phyloP scores from a whole-genome alignment of 2,329 filamentous ascomycete genomes.

The Talaromyces sp. region DNA sequence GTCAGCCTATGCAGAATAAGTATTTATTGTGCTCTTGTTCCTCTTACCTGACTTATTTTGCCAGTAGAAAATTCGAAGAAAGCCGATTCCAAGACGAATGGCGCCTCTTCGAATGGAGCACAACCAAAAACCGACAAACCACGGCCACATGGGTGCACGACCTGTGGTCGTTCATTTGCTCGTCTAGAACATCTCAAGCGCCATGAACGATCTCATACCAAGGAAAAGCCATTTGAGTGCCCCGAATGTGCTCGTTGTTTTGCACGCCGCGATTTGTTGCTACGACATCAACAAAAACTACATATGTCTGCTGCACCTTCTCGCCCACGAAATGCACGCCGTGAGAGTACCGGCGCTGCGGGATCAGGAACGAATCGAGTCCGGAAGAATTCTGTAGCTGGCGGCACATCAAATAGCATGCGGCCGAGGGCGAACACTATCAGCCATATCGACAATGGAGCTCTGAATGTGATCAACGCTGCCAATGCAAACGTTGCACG shows the following conservation, averaged over 20 bases:
- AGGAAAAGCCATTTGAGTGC: slow-evolving; percentile 98
- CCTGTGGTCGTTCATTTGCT: slow-evolving; percentile 88
- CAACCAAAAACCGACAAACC: slow-evolving; percentile 97
- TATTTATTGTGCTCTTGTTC: slow-evolving; percentile 13
- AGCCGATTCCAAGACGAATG: slow-evolving; percentile 28
- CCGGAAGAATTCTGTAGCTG: slow-evolving; percentile 85
- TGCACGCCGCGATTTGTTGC: slow-evolving; percentile 82
- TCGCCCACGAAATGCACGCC: slow-evolving; percentile 73
- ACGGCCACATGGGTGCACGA: slow-evolving; percentile 86
- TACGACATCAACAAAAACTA: slow-evolving; percentile 97
- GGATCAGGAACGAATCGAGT: slow-evolving; percentile 64
- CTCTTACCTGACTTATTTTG: slow-evolving; percentile 20
- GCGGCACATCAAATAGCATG: slow-evolving; percentile 56
- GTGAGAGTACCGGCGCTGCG: slow-evolving; percentile 79
- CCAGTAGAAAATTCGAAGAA: slow-evolving; percentile 31
- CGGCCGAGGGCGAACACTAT: slow-evolving; percentile 93
- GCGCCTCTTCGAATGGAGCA: slow-evolving; percentile 53
- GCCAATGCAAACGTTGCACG: slow-evolving; percentile 27
- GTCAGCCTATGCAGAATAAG: background rate
- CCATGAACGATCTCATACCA: slow-evolving; percentile 95
- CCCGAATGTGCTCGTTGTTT: slow-evolving; percentile 93
- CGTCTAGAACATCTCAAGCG: slow-evolving; percentile 94
- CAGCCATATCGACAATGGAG: slow-evolving; percentile 78
- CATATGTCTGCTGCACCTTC: slow-evolving; percentile 90
- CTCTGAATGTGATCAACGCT: slow-evolving; percentile 60